Evolutionary conservation across 2,329 filamentous ascomycete species (phyloP).

Genomic region (Endocalyx cinctus): DNA sequence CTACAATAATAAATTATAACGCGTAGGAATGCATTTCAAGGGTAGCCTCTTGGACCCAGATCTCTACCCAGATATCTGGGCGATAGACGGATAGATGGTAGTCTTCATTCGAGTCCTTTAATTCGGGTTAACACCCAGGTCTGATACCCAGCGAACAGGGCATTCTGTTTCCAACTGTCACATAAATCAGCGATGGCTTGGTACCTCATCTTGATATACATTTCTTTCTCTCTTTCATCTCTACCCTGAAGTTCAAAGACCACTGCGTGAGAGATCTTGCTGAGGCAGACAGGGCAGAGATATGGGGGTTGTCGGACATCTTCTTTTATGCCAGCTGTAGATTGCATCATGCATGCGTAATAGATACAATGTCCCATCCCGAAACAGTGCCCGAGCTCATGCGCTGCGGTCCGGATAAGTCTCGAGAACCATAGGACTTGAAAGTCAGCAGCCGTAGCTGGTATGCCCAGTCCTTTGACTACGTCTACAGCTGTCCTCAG

Average conservation of each 20-base stretch:
- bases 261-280: conserved; percentile 42
- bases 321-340: conserved; percentile 51
- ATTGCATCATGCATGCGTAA: conserved; percentile 62
- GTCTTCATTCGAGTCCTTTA: conserved; percentile 5
- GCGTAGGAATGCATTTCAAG: no score
- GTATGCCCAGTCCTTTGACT: conserved; percentile 12
- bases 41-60: no score
- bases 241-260: conserved; percentile 15
- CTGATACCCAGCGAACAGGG: conserved; percentile 41
- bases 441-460: conserved; percentile 21
- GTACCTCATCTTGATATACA: conserved; percentile 32
- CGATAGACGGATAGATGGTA: no score
- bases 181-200: conserved; percentile 37
- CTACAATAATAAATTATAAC: no score
- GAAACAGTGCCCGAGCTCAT: conserved; percentile 66
- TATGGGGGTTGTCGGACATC: conserved; percentile 60
- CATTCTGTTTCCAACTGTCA: conserved; percentile 30
- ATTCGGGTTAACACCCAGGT: conserved; percentile 36
- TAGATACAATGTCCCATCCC: conserved; percentile 62
- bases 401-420: conserved; percentile 53
- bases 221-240: conserved; percentile 12
- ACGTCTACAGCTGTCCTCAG: conserved; percentile 32
- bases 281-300: conserved; percentile 54
- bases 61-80: no score
- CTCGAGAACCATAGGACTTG: conserved; percentile 52